Conservation (phyloP, 2,329 filamentous ascomycete species). For the Diaporthe helianthi region DNA sequence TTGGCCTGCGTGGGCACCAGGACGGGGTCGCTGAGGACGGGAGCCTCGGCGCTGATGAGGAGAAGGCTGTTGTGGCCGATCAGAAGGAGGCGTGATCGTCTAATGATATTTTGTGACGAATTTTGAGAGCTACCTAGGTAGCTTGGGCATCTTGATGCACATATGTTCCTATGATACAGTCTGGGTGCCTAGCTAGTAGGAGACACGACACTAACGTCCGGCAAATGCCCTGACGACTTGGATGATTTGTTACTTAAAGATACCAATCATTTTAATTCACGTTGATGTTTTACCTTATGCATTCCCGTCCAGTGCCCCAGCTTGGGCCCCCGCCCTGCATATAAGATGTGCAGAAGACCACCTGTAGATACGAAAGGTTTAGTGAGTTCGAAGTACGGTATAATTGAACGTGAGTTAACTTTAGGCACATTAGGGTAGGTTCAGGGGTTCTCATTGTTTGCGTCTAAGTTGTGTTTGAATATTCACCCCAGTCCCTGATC, state of each 20-base stretch:
- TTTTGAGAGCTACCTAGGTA: not conserved
- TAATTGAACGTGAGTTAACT: too few species aligned
- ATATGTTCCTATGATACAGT: not conserved
- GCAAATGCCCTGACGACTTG: not conserved
- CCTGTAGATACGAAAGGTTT: too few species aligned
- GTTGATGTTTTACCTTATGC: not conserved
- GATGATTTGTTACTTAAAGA: not conserved
- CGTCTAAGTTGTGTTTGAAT: too few species aligned
- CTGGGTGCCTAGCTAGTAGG: too few species aligned
- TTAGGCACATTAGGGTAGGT: too few species aligned
- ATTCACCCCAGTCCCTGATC: too few species aligned
- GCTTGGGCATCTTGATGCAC: too few species aligned
- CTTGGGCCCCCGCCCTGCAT: too few species aligned
- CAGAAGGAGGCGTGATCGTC: constrained; percentile 20
- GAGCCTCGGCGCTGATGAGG: constrained; percentile 29
- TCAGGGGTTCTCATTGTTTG: too few species aligned
- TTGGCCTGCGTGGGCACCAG: constrained; percentile 46
- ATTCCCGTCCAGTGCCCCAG: not conserved
- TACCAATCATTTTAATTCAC: not conserved
- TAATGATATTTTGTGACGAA: not conserved
- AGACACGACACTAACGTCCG: not conserved
- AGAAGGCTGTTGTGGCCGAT: constrained; percentile 32
- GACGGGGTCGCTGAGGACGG: constrained; percentile 27
- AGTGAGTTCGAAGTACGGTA: too few species aligned
- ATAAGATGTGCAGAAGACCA: too few species aligned